These are phyloP conservation scores for Aspergillus sp. DNA, from an alignment of 2,329 filamentous ascomycete species.

Conservation along the genomic window DNA sequence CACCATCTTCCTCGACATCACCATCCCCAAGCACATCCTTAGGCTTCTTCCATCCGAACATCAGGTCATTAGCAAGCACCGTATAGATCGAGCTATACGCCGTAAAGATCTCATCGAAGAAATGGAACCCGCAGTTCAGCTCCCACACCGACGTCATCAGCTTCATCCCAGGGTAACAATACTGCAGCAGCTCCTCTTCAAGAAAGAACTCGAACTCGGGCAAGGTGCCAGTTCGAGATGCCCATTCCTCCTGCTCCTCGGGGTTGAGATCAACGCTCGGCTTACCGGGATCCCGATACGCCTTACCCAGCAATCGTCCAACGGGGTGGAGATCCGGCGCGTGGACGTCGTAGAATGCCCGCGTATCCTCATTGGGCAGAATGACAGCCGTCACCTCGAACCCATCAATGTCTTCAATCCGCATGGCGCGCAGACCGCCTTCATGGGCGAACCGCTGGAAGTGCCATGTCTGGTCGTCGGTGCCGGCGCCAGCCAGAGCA, in stretches of 20 bases:
- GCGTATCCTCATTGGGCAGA: conserved; percentile 36
- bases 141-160: conserved; percentile 49
- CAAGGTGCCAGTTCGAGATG: conserved; percentile 9
- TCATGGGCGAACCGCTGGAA: conserved; percentile 31
- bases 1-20: background rate
- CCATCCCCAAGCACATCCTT: conserved; percentile 13
- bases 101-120: conserved; percentile 52
- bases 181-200: conserved; percentile 52
- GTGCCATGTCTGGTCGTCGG: conserved; percentile 27
- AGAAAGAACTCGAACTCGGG: conserved; percentile 53
- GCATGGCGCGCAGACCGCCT: conserved; percentile 34
- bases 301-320: conserved; percentile 46
- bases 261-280: conserved; percentile 30
- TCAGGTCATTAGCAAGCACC: conserved; percentile 60
- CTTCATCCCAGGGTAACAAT: conserved; percentile 59
- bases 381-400: conserved; percentile 54
- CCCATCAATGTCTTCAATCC: conserved; percentile 44
- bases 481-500: conserved; percentile 42
- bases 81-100: conserved; percentile 56
- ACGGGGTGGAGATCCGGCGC: conserved; percentile 41
- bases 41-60: conserved; percentile 58
- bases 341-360: conserved; percentile 42
- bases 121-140: conserved; percentile 53
- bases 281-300: conserved; percentile 40
- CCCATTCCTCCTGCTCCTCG: conserved; percentile 23